Conservation (phyloP, 1,139 yeast species). For the Debaryomyces fabryi region DNA sequence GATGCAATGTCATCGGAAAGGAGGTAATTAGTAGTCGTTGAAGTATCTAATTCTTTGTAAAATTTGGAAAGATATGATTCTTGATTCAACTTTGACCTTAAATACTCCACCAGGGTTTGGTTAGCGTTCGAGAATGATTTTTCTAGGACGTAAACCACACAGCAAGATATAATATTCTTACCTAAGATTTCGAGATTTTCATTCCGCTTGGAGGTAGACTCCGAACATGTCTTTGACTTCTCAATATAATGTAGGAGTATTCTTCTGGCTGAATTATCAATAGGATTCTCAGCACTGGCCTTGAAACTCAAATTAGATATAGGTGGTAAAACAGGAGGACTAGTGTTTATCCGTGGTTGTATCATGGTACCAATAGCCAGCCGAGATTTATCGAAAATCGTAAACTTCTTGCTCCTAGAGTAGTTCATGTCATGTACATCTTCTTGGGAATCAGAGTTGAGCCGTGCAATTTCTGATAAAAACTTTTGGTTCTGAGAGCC, state of each 20-base stretch:
- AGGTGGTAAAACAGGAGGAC: slow-evolving; percentile 9
- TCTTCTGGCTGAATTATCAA: slow-evolving; percentile 22
- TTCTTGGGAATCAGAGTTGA: slow-evolving; percentile 39
- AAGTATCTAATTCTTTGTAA: slow-evolving; percentile 52
- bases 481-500: slow-evolving; percentile 18
- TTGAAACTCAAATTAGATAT: slow-evolving; percentile 4
- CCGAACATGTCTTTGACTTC: slow-evolving; percentile 66
- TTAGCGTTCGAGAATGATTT: slow-evolving; percentile 40
- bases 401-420: slow-evolving; percentile 30
- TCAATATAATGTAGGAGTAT: slow-evolving; percentile 50
- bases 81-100: slow-evolving; percentile 53
- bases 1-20: slow-evolving; percentile 52
- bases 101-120: slow-evolving; percentile 54
- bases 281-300: not conserved
- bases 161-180: slow-evolving; percentile 51
- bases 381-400: slow-evolving; percentile 40
- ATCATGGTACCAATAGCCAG: slow-evolving; percentile 43
- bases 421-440: slow-evolving; percentile 39
- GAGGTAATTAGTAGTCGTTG: slow-evolving; percentile 31
- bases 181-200: slow-evolving; percentile 62
- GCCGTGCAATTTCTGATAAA: slow-evolving; percentile 39
- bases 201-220: slow-evolving; percentile 44
- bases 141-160: slow-evolving; percentile 64
- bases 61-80: slow-evolving; percentile 49
- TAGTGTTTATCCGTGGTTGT: slow-evolving; percentile 29